Evolutionary conservation across 2,329 filamentous ascomycete species (phyloP), one percentile per base, ranked within the genome.

Genomic region (Neopestalotiopsis sp.): DNA sequence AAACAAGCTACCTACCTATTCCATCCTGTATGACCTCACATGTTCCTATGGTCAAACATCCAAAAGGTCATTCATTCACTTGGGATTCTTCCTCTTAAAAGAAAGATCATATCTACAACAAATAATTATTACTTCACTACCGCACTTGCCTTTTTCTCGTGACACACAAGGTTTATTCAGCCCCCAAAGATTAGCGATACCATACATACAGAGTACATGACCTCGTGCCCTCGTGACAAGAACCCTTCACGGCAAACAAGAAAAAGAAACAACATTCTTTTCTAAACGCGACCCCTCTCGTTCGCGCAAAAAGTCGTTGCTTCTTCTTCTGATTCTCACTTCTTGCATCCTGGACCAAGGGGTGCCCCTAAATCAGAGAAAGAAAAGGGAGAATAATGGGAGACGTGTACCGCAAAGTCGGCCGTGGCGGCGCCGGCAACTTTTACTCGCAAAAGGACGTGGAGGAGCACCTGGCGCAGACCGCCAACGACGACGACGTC

Each of bases 401-500:
- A 67, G 86, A 86, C 73, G 81, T 81, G 65, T 86, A 85, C 72
- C 82, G 83, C 72, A 84, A 83, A 69, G 83, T 85, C 57, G 89
- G 90, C 68, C 86, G 90, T 63, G 90, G 90, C 67, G 90, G 90
- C 64, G 89, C 89, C 5, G 90, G 90, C 66, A 92, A 92, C 78
- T 90, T 86, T 77, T 85, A 85, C 74, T 82, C 82, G 74, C 83
- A 85, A 71, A 82, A 85, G 72, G 84, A 89, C 69, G 77, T 86
- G 32, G 82, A 88, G 34, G 83, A 86, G 38, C 81, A 78, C 60
- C 77, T 72, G 20, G 73, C 70, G 68, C 71, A 70, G 42, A 67
- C 72, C 45, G 67, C 40, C 4, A 12, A 13, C 24, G 9, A 17
- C 24, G 9, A 17, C 14, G 81, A 84, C 68, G 75, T 82, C 64